These are phyloP conservation scores for Paramecium bursaria DNA, from an alignment of 73 alveolate species.

Conservation along the genomic window DNA sequence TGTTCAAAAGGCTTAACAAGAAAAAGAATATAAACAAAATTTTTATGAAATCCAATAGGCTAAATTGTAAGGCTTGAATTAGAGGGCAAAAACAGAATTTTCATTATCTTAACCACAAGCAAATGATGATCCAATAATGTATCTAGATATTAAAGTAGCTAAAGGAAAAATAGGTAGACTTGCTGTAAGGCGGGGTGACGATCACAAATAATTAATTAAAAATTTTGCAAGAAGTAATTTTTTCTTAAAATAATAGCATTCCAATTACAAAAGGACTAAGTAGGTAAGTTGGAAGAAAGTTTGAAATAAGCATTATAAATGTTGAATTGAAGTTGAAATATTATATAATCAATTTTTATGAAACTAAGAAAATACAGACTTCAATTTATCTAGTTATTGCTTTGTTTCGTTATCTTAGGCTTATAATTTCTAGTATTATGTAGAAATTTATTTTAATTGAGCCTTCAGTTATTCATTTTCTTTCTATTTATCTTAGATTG, in stretches of 20 bases:
- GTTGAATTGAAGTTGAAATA: too few relatives aligned
- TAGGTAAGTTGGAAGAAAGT: background rate
- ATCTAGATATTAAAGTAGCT: conserved; percentile 51
- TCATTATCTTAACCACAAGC: conserved; percentile 13
- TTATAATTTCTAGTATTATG: conserved; percentile 25
- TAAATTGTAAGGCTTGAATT: conserved; percentile 21
- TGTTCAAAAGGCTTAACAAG: conserved; percentile 58
- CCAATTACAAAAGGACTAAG: background rate
- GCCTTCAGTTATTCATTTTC: conserved; percentile 41
- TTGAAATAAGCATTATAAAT: background rate
- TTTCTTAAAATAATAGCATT: background rate
- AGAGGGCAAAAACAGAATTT: conserved; percentile 3
- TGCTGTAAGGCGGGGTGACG: conserved; percentile 53
- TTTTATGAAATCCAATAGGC: conserved; percentile 47
- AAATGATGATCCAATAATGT: conserved; percentile 64
- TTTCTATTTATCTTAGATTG: conserved; percentile 35
- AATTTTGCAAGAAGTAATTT: conserved; percentile 67
- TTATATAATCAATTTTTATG: too few relatives aligned
- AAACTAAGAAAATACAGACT: conserved; percentile 33
- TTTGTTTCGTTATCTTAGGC: conserved; percentile 24
- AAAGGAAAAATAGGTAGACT: conserved; percentile 61
- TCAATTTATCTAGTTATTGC: conserved; percentile 17
- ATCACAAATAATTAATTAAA: conserved; percentile 18
- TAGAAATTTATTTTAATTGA: background rate
- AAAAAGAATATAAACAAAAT: conserved; percentile 40